A percentile compares a stretch with the other conserved stretches of the same genome.
phyloP scores from a whole-genome alignment of 202 grass and related monocot genomes.

The Carex arenaria region DNA sequence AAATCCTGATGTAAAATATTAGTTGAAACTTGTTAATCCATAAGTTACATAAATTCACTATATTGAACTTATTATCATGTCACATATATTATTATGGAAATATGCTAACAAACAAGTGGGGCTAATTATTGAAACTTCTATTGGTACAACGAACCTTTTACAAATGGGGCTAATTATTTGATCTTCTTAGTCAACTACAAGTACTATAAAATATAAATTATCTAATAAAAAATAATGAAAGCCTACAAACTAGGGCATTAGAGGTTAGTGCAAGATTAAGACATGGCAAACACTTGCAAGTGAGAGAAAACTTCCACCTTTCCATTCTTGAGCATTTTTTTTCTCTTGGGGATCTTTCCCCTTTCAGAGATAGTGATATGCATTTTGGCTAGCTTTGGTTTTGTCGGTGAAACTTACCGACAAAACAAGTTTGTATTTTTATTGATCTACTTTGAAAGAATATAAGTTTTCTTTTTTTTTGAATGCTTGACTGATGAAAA shows the following conservation, averaged over 20 bases:
- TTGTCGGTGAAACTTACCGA: neutral
- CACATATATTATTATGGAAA: no score
- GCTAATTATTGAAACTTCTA: neutral
- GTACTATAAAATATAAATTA: constrained; percentile 1
- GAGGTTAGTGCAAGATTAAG: constrained; percentile 7
- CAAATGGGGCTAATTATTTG: constrained; percentile 12
- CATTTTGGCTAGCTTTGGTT: neutral
- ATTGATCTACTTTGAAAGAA: neutral
- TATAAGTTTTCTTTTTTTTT: neutral
- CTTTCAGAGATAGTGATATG: constrained; percentile 10
- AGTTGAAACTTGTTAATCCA: no score
- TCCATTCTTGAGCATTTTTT: constrained; percentile 7
- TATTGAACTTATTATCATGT: no score
- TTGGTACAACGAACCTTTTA: neutral
- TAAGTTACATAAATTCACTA: no score
- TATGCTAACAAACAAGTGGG: no score
- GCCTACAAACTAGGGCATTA: constrained; percentile 11
- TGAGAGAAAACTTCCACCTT: constrained; percentile 19
- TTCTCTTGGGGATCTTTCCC: neutral
- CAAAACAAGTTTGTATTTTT: neutral
- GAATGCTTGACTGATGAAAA: no score
- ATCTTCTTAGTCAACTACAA: neutral
- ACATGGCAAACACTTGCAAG: constrained; percentile 24
- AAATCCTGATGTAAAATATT: no score
- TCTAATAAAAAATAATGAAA: neutral